phyloP scores from a whole-genome alignment of 306 rosid species.

The Macrotyloma uniflorum region DNA sequence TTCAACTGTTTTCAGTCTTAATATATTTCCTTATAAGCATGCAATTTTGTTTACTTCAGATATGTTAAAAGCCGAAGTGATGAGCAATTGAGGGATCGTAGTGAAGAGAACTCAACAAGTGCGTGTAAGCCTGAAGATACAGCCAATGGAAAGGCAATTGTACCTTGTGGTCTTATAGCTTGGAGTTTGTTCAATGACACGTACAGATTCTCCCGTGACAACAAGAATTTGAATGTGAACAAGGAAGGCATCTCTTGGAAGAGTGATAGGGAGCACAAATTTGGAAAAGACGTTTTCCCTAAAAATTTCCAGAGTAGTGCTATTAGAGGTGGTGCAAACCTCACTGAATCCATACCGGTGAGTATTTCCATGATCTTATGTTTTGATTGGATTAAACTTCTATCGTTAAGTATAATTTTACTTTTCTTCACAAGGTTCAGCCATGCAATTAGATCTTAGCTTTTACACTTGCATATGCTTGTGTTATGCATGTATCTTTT shows the following conservation, averaged over 20 bases:
- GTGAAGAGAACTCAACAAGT: background rate
- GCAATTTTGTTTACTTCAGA: conserved; percentile 45
- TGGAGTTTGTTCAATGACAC: conserved; percentile 97
- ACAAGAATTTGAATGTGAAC: conserved; percentile 48
- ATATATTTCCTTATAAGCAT: conserved; percentile 6
- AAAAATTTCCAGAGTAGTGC: conserved; percentile 69
- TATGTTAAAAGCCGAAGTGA: conserved; percentile 94
- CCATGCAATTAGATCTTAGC: conserved; percentile 9
- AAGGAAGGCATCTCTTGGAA: conserved; percentile 79
- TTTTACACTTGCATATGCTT: background rate
- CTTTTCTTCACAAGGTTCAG: background rate
- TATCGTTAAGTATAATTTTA: background rate
- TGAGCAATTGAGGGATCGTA: conserved; percentile 55
- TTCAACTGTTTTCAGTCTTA: background rate
- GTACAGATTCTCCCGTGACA: conserved; percentile 55
- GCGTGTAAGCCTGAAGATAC: conserved; percentile 73
- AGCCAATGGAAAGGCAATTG: conserved; percentile 45
- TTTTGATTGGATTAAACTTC: conserved; percentile 27
- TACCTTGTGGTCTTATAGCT: conserved; percentile 96
- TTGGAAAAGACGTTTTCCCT: conserved; percentile 78
- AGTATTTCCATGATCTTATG: conserved; percentile 41
- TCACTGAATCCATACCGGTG: conserved; percentile 47
- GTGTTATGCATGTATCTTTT: background rate
- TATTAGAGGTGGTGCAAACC: conserved; percentile 59
- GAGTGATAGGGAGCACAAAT: conserved; percentile 90